Percentiles rank a stretch among this genome's conserved stretches.
These are phyloP conservation scores for Zasmidium angulare DNA, from an alignment of 2,329 filamentous ascomycete species.

Conservation along the genomic window DNA sequence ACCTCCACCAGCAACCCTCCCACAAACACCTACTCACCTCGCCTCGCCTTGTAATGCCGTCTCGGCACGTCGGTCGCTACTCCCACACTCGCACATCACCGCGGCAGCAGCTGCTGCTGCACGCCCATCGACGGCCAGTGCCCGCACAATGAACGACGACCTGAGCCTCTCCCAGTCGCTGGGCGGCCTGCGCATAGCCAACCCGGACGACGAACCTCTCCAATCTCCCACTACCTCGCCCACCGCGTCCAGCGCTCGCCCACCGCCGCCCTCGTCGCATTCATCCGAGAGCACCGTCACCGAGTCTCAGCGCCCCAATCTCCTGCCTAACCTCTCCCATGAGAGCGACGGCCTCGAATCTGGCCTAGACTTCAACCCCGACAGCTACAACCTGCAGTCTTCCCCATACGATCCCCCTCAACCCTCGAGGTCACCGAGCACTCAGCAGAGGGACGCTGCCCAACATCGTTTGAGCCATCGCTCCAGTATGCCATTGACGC, in stretches of 20 bases:
- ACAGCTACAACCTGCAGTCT: constrained; percentile 36
- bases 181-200: constrained; percentile 93
- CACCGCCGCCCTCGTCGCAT: constrained; percentile 33
- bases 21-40: background rate
- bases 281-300: constrained; percentile 41
- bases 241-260: constrained; percentile 15
- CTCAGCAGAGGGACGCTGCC: constrained; percentile 15
- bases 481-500: constrained; percentile 44
- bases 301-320: constrained; percentile 33
- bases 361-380: constrained; percentile 43
- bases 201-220: constrained; percentile 71
- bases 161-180: constrained; percentile 88
- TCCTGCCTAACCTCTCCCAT: constrained; percentile 36
- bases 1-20: background rate
- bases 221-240: constrained; percentile 21
- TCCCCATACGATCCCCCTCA: constrained; percentile 4
- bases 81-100: background rate
- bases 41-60: constrained; percentile 1
- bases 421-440: constrained; percentile 9
- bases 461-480: constrained; percentile 40
- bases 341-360: constrained; percentile 33
- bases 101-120: constrained; percentile 7
- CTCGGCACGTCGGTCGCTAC: background rate
- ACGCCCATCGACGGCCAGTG: constrained; percentile 9
- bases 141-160: constrained; percentile 77